phyloP scores from a whole-genome alignment of 1,284 basidiomycete genomes.

The Ceratobasidium sp. region DNA sequence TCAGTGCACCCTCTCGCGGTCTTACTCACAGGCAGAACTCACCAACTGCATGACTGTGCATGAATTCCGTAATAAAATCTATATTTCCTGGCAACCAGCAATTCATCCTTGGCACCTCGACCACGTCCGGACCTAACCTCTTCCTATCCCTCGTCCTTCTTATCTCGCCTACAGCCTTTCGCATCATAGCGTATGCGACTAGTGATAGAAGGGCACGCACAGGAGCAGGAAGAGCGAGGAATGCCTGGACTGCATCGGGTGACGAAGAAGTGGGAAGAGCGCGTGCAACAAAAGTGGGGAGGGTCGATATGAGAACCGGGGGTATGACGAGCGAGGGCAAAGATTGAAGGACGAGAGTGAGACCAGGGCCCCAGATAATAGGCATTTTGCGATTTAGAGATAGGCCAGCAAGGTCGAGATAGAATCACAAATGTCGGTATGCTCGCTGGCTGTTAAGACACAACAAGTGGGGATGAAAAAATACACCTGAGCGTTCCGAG shows the following conservation, averaged over 20 bases:
- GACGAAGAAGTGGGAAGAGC: neutral
- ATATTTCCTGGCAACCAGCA: constrained; percentile 24
- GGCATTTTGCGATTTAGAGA: no score
- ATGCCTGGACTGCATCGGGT: neutral
- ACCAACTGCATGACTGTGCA: constrained; percentile 27
- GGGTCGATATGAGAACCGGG: neutral
- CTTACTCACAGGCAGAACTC: neutral
- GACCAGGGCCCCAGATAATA: constrained; percentile 8
- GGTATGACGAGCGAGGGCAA: constrained; percentile 13
- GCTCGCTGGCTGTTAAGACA: no score
- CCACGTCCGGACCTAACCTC: constrained; percentile 9
- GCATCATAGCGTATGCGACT: neutral
- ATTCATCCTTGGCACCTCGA: constrained; percentile 9
- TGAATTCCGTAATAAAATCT: constrained; percentile 9
- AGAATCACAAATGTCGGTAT: no score
- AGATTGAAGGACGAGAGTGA: neutral
- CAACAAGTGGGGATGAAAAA: no score
- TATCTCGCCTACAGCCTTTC: neutral
- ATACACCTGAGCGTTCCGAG: no score
- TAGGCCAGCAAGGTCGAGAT: no score
- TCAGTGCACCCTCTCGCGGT: neutral
- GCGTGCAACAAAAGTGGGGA: neutral
- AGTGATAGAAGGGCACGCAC: neutral
- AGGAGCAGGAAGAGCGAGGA: constrained; percentile 17
- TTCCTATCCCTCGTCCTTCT: constrained; percentile 7